Evolutionary conservation across 495 filamentous ascomycete genomes (phyloP), one percentile per base, ranked within the genome.

Genomic region (Cetradonia linearis): DNA sequence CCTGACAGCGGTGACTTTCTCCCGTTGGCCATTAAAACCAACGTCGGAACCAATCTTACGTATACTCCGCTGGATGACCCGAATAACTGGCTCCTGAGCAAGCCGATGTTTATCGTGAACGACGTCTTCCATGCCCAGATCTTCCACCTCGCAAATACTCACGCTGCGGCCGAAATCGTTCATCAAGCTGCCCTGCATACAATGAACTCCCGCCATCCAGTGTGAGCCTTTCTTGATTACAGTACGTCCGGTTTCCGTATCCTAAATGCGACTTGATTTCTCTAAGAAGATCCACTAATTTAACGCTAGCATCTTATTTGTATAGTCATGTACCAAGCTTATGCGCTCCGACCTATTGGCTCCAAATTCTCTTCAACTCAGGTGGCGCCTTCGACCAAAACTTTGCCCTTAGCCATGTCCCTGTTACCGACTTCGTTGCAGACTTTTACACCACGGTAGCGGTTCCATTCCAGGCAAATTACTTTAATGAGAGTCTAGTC

Each of bases 21-120:
- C 13, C 73, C 72, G 14, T 55, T 74, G 34, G 71, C 72, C 30
- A 70, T 72, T 55, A 64, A 66, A 49, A 70, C 72, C 4, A 73
- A 72, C 36, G 63, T 65, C n/a, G 2, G 14, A 7, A 47, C 18
- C n/a, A 47, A 47, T 47, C 2, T 47, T 0, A 47, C 36, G 8
- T 44, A 16, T 2, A 25, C 44, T 8, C n/a, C 44, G 20, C 23
- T 25, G 44, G n/a, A 47, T n/a, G 44, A 47, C 23, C 44, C 7
- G 44, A 47, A 47, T 5, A n/a, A 47, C 2, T 25, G 44, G 44
- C 44, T 47, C n/a, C n/a, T 47, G 16, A 16, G 1, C 16, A 38
- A 47, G 23, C 0, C 23, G n/a, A 23, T 25, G n/a, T 47, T 20
- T n/a, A 25, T 20, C 23, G 23, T 23, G 20, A 25, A 47, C 20